These are phyloP conservation scores for Bidens hawaiensis DNA, from an alignment of 140 eudicot species.

Conservation along the genomic window DNA sequence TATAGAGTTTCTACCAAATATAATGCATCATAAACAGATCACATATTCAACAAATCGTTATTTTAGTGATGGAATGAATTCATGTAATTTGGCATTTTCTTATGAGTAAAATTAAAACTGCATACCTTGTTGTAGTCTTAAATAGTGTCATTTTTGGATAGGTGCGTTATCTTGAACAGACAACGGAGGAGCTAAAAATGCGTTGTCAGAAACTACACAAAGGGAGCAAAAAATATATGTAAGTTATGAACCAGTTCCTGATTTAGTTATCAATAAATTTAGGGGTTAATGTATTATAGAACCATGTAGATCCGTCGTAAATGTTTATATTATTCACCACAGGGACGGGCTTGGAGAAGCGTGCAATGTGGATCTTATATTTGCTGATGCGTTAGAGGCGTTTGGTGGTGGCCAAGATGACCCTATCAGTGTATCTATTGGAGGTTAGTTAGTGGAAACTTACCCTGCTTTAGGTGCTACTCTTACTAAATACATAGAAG, in stretches of 20 bases:
- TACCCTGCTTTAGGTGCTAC: not conserved
- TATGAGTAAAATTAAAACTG: not conserved
- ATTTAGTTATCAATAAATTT: not conserved
- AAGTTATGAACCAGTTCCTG: slow-evolving; percentile 24
- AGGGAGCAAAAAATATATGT: slow-evolving; percentile 87
- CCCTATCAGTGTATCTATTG: slow-evolving; percentile 83
- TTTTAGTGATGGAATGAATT: slow-evolving; percentile 1
- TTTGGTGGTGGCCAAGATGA: slow-evolving; percentile 96
- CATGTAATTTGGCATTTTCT: not conserved
- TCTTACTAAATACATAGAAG: not conserved
- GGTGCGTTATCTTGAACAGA: slow-evolving; percentile 76
- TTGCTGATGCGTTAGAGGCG: slow-evolving; percentile 90
- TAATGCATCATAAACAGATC: not conserved
- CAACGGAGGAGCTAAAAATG: slow-evolving; percentile 72
- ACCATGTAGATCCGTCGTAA: slow-evolving; percentile 5
- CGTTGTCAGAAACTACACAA: slow-evolving; percentile 88
- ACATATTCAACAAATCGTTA: not conserved
- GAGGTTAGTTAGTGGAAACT: slow-evolving; percentile 52
- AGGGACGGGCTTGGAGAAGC: slow-evolving; percentile 87
- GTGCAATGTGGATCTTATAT: slow-evolving; percentile 58
- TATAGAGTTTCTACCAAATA: not conserved
- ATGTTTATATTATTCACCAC: slow-evolving; percentile 10
- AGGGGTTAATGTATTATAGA: not conserved
- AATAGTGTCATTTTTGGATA: slow-evolving; percentile 21
- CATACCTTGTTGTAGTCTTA: not conserved